Evolutionary conservation across 2,329 filamentous ascomycete species (phyloP), one percentile per base, ranked within the genome.

Genomic region (Colletotrichum musicola): DNA sequence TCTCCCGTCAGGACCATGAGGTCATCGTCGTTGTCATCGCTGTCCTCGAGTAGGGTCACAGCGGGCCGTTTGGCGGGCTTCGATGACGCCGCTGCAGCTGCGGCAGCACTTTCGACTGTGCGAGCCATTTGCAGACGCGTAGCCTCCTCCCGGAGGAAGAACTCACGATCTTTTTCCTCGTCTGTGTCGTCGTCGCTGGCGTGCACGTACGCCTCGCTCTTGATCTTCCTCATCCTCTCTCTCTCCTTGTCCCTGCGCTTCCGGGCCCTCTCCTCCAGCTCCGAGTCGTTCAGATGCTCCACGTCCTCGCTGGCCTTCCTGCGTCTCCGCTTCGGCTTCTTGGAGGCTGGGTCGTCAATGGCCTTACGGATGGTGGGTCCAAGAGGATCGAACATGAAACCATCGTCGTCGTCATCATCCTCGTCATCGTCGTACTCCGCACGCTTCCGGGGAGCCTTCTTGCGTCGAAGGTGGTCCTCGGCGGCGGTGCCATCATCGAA

Each of bases 171-270:
- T 16, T 93, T 88, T 64, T 89, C 88, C 54, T 94, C 93, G 75
- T 97, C 94, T n/a, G 88, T 91, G 73, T 97, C 94, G 61, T 98
- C 96, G 76, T 98, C 96, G 72, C 92, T 94, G 44, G 91, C 90
- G 66, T 92, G 88, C 58, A 99, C 92, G 74, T 90, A 95, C 46
- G 95, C 81, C 25, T 91, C 90, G 74, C 93, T 97, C 84, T 98
- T 98, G 81, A 96, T 92, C 76, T 92, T 92, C 38, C 85, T 84
- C 56, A 89, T 86, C 79, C 94, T 94, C 75, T 95, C 93, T n/a
- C 88, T 82, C 72, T 97, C 90, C 72, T 88, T 91, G 60, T 90
- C 84, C 62, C 88, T 86, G 44, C 91, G 85, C 62, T 85, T 87
- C 13, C 86, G 85, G 13, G 89, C 89, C 64, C 87, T 87, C 72